Evolutionary conservation across 345 rosid species (phyloP), one percentile per base, ranked within the genome.

Genomic region (Pugionium cornutum): DNA sequence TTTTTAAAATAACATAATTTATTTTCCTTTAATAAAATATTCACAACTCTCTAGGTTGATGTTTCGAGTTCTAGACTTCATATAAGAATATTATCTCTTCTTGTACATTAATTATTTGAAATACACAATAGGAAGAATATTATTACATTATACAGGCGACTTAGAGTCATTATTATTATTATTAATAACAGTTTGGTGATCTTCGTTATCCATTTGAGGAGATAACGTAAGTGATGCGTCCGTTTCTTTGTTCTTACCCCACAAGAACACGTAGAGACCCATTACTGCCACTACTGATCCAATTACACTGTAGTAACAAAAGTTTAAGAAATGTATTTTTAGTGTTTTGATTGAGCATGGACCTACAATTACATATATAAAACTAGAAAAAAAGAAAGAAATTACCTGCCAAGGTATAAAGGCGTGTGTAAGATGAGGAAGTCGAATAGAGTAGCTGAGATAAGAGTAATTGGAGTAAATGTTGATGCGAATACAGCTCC

Each of bases 401-500:
- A 3, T 40, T 52, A 85, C 91, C 94, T 89, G 78, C 89, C 91
- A 35, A 81, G 52, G 66, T 81, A 78, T 43, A 85, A 80, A 69
- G 73, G 77, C 53, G 82, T 83, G 33, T 80, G 94, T 37, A 87
- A 75, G 71, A 89, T 26, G 26, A 78, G 80, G 62, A 83, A 76
- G 50, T 83, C 92, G 53, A 89, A 58, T 35, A 77, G 58, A 54
- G 85, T 83, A 4, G 83, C 84, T 70, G 84, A 69, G 53, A 86
- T 76, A 28, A 83, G 90, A 18, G 76, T 62, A 1, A 81, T 50
- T 9, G 92, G 92, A 59, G 74, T 67, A 68, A 89, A 89, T 18
- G 83, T 81, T 53, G 91, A 76, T 1, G 96, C 83, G 76, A 86
- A 87, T 18, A 87, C 76, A 0, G 96, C 88, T 7, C 88, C 94